Conservation (phyloP, 495 filamentous ascomycete species). For the Hypoxylon rickii region DNA sequence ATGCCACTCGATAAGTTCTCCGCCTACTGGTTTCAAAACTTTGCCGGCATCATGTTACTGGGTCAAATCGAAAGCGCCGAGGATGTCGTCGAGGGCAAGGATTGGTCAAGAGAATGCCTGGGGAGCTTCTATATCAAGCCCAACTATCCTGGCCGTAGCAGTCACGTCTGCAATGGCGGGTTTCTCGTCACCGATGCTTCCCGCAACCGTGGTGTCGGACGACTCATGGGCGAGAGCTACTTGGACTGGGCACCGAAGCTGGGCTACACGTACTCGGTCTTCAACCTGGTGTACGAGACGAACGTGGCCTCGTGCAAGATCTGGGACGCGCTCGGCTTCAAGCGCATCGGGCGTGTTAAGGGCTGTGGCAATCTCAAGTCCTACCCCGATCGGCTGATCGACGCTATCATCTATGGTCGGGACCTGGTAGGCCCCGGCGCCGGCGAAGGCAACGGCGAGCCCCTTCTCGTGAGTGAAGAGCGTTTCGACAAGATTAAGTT, state of each 20-base stretch:
- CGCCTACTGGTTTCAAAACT: slow-evolving; percentile 94
- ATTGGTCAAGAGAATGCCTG: slow-evolving; percentile 85
- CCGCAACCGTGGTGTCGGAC: slow-evolving; percentile 87
- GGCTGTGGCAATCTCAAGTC: slow-evolving; percentile 84
- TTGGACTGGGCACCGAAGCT: slow-evolving; percentile 93
- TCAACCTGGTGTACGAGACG: slow-evolving; percentile 98
- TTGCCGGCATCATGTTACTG: slow-evolving; percentile 90
- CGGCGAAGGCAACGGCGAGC: slow-evolving; percentile 56
- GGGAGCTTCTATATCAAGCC: slow-evolving; percentile 97
- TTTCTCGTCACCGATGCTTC: slow-evolving; percentile 91
- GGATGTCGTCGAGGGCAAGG: slow-evolving; percentile 67
- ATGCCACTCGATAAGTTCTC: slow-evolving; percentile 78
- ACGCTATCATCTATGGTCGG: slow-evolving; percentile 96
- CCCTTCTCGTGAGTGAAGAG: slow-evolving; percentile 92
- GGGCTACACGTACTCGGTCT: slow-evolving; percentile 95
- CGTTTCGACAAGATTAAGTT: slow-evolving; percentile 98
- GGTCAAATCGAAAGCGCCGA: slow-evolving; percentile 68
- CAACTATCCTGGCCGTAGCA: slow-evolving; percentile 95
- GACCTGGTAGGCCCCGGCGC: slow-evolving; percentile 60
- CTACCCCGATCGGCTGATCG: slow-evolving; percentile 77
- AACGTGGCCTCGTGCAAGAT: slow-evolving; percentile 94
- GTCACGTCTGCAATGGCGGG: slow-evolving; percentile 94
- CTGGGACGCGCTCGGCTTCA: slow-evolving; percentile 98
- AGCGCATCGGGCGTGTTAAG: slow-evolving; percentile 90
- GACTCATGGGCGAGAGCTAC: slow-evolving; percentile 91